Base-by-base conservation (phyloP, 163 green algal species). In the Prototheca wickerhamii region DNA sequence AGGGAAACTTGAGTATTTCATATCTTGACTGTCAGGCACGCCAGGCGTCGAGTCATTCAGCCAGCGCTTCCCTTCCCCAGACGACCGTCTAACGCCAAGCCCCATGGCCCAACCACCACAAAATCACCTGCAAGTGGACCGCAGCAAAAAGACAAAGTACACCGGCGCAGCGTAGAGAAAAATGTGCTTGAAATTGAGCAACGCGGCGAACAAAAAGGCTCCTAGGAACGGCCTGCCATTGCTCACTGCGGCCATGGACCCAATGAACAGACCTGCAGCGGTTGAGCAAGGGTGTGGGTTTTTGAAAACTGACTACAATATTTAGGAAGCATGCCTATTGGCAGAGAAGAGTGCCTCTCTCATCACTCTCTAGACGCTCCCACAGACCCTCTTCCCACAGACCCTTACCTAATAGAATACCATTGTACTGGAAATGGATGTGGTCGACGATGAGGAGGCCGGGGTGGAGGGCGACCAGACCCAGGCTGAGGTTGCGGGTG, bases 351-450 rank as follows among this genome's bases (percentile, higher is more conserved):
- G 51, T 2, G 21, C 26, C 51, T 6, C 51, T 31, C 26, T 20
- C 51, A 2, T 6, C 40, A 50, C 26, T 18, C 5, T 30, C 6
- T 21, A 55, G 46, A 8, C 46, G 21, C 25, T 58, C 2, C 46
- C 21, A 23, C 46, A 26, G n/a, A 7, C 29, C 26, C 31, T 52
- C 12, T 50, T 50, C 37, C 63, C 5, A 33, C 15, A 25, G 7
- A 4, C 50, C 59, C 77, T 50, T 50, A 92, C 89, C 92, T 28
- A 98, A 69, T 49, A 98, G 76, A 12, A 95, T 46, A 29, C 92
- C 89, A 74, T 98, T 98, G 85, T 98, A 98, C 78, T 98, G 92
- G 61, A 98, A 98, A 73, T 98, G 92, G 21, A 98, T 84, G 83
- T 98, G 89, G 73, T 98, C 92, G 56, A 98, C 89, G 59, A 97